Evolutionary conservation across 768 basidiomycete genomes (phyloP), one percentile per base, ranked within the genome.

Genomic region (Mycena metata): DNA sequence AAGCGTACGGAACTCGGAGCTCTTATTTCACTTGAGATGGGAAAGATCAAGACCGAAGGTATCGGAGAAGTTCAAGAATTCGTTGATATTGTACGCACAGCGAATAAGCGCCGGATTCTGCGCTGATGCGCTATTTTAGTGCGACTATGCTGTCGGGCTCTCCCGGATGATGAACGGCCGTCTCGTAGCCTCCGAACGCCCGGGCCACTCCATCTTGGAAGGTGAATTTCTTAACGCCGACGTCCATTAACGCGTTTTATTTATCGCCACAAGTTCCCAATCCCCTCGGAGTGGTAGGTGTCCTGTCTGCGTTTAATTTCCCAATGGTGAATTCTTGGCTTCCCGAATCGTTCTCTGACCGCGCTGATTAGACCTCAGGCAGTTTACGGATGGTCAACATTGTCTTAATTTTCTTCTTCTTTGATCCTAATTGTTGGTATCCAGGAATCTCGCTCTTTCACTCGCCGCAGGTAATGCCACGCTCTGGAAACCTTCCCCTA

Each of bases 271-370:
- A 78, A 96, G 95, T 97, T 5, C 93, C 96, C 11, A 98, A 98
- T 77, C 96, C 97, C 23, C 85, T 98, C 52, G 86, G 87, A 19
- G 84, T 88, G 46, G 86, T 88, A 43, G 90, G 84, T 35, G 89
- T 97, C 12, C 81, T 99, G 58, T 92, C 94, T 23, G 97, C 97
- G 0, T 98, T 98, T 84, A 99, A 99, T 79, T 99, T 98, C 77
- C 97, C 97, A 12, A 90, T 95, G 47, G 30, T 30, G 30, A 30
- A 30, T 30, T 6, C 6, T 30, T 30, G 30, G 30, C 30, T 30
- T 30, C 3, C 3, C 6, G 30, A 30, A 30, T 30, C 30, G 3
- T 30, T 6, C 30, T 30, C 30, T 6, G 30, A 30, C 30, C 6
- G 6, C 30, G 30, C 30, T 30, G 6, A 30, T 30, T 30, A 30